Percentiles rank a stretch among this genome's conserved stretches.
Conservation (phyloP, 257 asterid species). For the Solanum gracilifrons region DNA sequence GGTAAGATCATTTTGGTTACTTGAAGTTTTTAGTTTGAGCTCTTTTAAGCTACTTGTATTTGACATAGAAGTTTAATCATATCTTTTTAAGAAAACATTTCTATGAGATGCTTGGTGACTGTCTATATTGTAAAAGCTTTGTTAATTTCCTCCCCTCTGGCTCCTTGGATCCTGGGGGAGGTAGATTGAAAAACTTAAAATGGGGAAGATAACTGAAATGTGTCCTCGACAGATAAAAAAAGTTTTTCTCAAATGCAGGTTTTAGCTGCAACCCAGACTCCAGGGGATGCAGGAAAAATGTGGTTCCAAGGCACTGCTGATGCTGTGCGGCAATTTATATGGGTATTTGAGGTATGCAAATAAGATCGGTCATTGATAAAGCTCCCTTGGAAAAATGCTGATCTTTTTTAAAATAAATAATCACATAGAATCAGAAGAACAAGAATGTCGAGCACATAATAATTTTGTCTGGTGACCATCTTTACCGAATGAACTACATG, state of each 20-base stretch:
- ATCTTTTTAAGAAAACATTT: neutral
- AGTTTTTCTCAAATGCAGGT: conserved; percentile 31
- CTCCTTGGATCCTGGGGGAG: neutral
- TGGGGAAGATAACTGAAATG: neutral
- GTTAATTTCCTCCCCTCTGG: neutral
- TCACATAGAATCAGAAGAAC: conserved; percentile 63
- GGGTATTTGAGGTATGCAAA: conserved; percentile 84
- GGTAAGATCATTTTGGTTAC: conserved; percentile 31
- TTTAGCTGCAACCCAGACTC: conserved; percentile 95
- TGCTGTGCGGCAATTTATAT: conserved; percentile 86
- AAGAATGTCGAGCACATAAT: conserved; percentile 69
- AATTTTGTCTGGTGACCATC: conserved; percentile 93
- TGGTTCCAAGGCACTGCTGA: conserved; percentile 99
- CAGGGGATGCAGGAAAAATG: conserved; percentile 81
- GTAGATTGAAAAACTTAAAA: neutral
- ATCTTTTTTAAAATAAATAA: neutral
- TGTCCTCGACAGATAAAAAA: neutral
- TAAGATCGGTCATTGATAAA: neutral
- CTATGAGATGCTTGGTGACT: neutral
- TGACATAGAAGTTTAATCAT: neutral
- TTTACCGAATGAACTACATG: conserved; percentile 95
- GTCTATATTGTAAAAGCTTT: neutral
- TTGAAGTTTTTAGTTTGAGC: neutral
- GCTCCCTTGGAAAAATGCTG: neutral
- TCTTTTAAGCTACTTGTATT: neutral